Percentiles rank a stretch among this genome's conserved stretches.
Conservation (phyloP, 495 filamentous ascomycete species). For the Penicillium cosmopolitanum region DNA sequence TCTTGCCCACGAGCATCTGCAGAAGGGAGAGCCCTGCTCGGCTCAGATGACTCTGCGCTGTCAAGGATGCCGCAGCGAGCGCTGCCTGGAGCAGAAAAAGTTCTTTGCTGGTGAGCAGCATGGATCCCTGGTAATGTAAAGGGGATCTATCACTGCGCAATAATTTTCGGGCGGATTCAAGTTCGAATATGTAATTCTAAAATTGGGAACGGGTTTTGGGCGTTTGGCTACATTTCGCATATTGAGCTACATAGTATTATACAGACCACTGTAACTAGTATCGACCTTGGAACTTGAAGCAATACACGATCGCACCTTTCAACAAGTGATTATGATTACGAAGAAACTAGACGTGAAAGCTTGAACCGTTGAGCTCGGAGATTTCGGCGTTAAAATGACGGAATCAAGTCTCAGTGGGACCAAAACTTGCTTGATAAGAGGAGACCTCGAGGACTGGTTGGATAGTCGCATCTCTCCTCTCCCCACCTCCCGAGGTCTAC, state of each 20-base stretch:
- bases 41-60: conserved; percentile 90
- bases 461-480: conserved; percentile 3
- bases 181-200: conserved; percentile 12
- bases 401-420: background rate
- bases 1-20: conserved; percentile 78
- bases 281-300: background rate
- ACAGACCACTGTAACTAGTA: background rate
- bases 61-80: conserved; percentile 89
- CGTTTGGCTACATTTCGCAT: background rate
- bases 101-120: conserved; percentile 70
- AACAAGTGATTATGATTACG: conserved; percentile 7
- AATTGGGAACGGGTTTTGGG: background rate
- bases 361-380: no score
- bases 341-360: background rate
- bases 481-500: conserved; percentile 3
- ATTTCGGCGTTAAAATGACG: no score
- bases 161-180: background rate
- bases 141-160: background rate
- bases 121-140: conserved; percentile 40
- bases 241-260: background rate
- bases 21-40: conserved; percentile 68
- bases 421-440: conserved; percentile 7
- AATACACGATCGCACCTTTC: conserved; percentile 4
- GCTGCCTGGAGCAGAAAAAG: conserved; percentile 88
- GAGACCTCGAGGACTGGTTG: background rate